Base-by-base conservation (phyloP, 192 early-diverging fungal species). In the Rhizoclosmatium globosum region DNA sequence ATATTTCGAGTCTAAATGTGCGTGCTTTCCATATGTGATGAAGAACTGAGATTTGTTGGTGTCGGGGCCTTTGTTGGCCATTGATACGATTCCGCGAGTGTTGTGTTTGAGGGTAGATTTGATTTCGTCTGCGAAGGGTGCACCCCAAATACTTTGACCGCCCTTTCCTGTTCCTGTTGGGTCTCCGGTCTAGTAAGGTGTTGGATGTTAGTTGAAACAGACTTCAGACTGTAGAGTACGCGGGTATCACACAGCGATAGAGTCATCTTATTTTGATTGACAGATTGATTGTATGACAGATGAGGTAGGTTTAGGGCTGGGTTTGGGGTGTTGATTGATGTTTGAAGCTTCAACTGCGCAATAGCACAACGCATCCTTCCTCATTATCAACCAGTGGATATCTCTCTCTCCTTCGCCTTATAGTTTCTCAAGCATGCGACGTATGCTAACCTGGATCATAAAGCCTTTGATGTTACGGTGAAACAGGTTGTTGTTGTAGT, bases 31-130 rank as follows among this genome's bases (percentile, higher is more conserved):
- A 7, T 89, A 84, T 1, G 95, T 97, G 68, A 99, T 90, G 78
- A 97, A 97, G 79, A 99, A 98, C 81, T 99, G 96, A 38, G 93
- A 95, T 39, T 91, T 91, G 64, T 95, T 93, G 47, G 83, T 86
- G 81, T 92, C 88, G 38, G 91, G 90, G 17, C 95, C 95, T 76
- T 89, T 88, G 80, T 97, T 96, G 77, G 95, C 95, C 94, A 95
- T 95, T 69, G 93, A 94, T 68, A 97, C 85, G 69, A 93, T 76
- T 76, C 87, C 77, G 19, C 71, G 77, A 68, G 47, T 71, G 67
- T 86, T 79, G 77, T 89, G 88, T 71, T 85, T 85, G 48, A 92
- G 4, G 95, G 46, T 71, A 38, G 83, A 21, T 66, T 87, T 88
- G 72, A 87, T 87, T 79, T 90, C 89, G 70, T 76, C 53, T 43